phyloP scores from a whole-genome alignment of 208 protist genomes.

The Naegleria gruberi region DNA sequence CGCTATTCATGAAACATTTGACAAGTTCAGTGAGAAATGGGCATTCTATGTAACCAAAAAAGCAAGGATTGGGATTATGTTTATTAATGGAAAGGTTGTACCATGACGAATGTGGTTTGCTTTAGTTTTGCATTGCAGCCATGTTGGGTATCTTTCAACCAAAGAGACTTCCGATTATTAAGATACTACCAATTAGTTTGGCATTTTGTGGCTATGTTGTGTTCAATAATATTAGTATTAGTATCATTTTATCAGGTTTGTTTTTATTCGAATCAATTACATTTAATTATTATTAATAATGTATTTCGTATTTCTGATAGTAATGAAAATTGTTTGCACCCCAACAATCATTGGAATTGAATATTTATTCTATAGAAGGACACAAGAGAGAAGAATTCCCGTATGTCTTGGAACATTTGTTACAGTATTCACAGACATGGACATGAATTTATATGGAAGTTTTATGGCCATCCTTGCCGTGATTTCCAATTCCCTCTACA shows the following conservation, averaged over 20 bases:
- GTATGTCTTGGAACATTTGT: slow-evolving; percentile 62
- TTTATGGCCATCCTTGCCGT: slow-evolving; percentile 58
- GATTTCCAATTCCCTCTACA: slow-evolving; percentile 71
- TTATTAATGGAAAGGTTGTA: neutral
- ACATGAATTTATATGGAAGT: slow-evolving; percentile 52
- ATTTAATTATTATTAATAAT: no score
- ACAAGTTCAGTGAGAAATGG: no score
- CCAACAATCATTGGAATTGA: slow-evolving; percentile 64
- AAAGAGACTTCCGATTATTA: slow-evolving; percentile 41
- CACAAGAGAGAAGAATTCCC: slow-evolving; percentile 42
- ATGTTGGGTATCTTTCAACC: slow-evolving; percentile 31
- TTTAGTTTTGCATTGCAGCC: neutral
- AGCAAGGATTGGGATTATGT: neutral
- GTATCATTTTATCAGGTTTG: slow-evolving; percentile 67
- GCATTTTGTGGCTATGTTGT: slow-evolving; percentile 70
- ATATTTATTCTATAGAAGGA: slow-evolving; percentile 44
- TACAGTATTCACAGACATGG: slow-evolving; percentile 56
- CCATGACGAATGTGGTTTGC: neutral
- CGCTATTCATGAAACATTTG: no score
- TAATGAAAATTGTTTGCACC: slow-evolving; percentile 66
- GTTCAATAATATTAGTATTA: slow-evolving; percentile 70
- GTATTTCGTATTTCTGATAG: neutral
- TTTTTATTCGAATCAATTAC: no score
- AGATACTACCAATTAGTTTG: slow-evolving; percentile 54
- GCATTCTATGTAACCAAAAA: no score